Evolutionary conservation across 371 early-diverging fungal genomes (phyloP).

Genomic region (Umbelopsis sp.): DNA sequence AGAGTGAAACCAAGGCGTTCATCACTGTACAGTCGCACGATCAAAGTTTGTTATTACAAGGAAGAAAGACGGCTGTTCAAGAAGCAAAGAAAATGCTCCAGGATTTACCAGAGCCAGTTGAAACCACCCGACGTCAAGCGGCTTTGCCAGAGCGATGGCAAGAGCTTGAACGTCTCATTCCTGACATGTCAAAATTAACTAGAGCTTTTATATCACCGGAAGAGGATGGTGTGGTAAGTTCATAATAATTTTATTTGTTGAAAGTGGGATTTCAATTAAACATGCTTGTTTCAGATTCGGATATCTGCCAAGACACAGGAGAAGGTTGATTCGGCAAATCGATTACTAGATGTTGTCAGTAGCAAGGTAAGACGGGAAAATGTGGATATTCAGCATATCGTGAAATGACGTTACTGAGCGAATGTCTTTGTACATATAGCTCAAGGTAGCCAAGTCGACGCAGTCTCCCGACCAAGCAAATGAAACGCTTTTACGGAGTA

Average conservation of each 20-base stretch:
- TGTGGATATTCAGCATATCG: not conserved
- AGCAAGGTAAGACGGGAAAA: not conserved
- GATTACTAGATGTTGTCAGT: constrained; percentile 1
- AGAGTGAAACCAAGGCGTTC: not conserved
- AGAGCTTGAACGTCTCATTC: constrained; percentile 2
- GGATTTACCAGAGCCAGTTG: not conserved
- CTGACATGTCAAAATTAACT: not conserved
- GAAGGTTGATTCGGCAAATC: not conserved
- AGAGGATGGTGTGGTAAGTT: constrained; percentile 2
- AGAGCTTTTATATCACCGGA: not conserved
- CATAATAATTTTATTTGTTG: not conserved
- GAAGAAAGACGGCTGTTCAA: not conserved
- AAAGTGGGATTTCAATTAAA: not conserved
- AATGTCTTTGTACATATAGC: not conserved
- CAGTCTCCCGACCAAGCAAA: not conserved
- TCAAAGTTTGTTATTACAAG: not conserved
- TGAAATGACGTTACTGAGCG: not conserved
- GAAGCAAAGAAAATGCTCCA: not conserved
- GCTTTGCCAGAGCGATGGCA: not conserved
- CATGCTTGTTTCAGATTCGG: not conserved
- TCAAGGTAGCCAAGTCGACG: not conserved
- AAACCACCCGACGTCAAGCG: not conserved
- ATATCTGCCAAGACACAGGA: not conserved
- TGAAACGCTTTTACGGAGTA: not conserved
- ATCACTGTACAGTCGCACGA: constrained; percentile 4